phyloP scores from a whole-genome alignment of 768 basidiomycete species.

The Leucocoprinus sp. region DNA sequence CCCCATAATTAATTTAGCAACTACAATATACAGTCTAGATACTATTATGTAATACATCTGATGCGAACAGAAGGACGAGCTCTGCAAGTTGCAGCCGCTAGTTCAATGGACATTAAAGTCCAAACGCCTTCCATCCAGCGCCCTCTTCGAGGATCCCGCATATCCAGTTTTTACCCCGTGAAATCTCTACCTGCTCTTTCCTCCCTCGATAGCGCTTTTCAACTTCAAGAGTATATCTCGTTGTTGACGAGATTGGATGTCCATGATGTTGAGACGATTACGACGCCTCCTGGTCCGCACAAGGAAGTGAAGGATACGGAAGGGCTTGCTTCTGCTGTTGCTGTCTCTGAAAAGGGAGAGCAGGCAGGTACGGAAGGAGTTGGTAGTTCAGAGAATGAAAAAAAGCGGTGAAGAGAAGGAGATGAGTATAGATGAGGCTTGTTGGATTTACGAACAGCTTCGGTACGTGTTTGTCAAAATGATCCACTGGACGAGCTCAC shows the following conservation, averaged over 20 bases:
- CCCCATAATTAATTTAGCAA: too few species aligned
- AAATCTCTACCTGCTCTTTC: slow-evolving; percentile 63
- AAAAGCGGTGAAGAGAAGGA: slow-evolving; percentile 27
- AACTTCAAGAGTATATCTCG: slow-evolving; percentile 91
- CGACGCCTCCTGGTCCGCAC: slow-evolving; percentile 58
- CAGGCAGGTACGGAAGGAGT: slow-evolving; percentile 16
- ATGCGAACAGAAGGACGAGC: background rate
- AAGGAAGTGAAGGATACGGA: slow-evolving; percentile 19
- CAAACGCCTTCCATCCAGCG: slow-evolving; percentile 34
- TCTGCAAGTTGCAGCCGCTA: background rate
- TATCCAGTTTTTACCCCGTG: slow-evolving; percentile 73
- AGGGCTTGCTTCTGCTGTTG: too few species aligned
- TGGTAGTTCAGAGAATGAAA: slow-evolving; percentile 13
- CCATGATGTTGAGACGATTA: slow-evolving; percentile 79
- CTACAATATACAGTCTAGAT: too few species aligned
- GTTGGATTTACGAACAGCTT: slow-evolving; percentile 71
- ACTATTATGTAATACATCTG: too few species aligned
- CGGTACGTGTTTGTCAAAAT: slow-evolving; percentile 24
- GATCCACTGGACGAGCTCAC: background rate
- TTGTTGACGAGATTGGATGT: slow-evolving; percentile 79
- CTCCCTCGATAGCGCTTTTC: slow-evolving; percentile 84
- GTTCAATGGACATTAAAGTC: too few species aligned
- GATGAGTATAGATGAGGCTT: slow-evolving; percentile 65
- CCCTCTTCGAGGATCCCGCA: slow-evolving; percentile 68
- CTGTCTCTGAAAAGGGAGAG: slow-evolving; percentile 15